Base-by-base conservation (phyloP, 345 rosid genomes). In the Corymbia maculata region DNA sequence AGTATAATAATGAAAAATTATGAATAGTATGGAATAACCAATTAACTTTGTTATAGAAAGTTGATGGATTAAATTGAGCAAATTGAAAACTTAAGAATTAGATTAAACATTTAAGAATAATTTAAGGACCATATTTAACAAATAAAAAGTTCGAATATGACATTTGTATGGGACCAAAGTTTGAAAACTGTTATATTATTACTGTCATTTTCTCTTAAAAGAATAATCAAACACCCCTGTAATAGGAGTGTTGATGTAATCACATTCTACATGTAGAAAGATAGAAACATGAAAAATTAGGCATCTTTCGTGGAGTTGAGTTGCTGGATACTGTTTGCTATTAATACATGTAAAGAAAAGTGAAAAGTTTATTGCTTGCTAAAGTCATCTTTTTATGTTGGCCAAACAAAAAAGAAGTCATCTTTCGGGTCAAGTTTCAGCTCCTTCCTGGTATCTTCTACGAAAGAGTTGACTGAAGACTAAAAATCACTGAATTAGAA, bases 101-200 rank as follows among this genome's bases (percentile, higher is more conserved):
- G 19, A 13, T 64, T 8, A n/a, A n/a, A 61, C 8, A 64, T 0
- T 64, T n/a, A 64, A 4, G 7, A 64, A 64, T 64, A n/a, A 0
- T 64, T 13, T 6, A n/a, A n/a, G 19, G 36, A 13, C 5, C 0
- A 13, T 2, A 64, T n/a, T n/a, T 3, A n/a, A 64, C 15, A n/a
- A 3, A n/a, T 3, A 1, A 61, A 64, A 64, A 13, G 9, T n/a
- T 64, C 14, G n/a, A 64, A 6, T 1, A 0, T n/a, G 16, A 64
- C 9, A 64, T n/a, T n/a, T n/a, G 2, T 0, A 24, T 24, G 6
- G 24, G 4, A 0, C 13, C 0, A 0, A 1, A 57, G 13, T 57
- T 57, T 57, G 64, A 0, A 57, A 9, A n/a, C n/a, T n/a, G n/a
- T n/a, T n/a, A n/a, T n/a, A 57, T 0, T 57, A 24, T 24, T 57